Percentiles rank a stretch among this genome's conserved stretches.
Evolutionary conservation across 1,284 basidiomycete species (phyloP).

Genomic region (Melampsora americana): DNA sequence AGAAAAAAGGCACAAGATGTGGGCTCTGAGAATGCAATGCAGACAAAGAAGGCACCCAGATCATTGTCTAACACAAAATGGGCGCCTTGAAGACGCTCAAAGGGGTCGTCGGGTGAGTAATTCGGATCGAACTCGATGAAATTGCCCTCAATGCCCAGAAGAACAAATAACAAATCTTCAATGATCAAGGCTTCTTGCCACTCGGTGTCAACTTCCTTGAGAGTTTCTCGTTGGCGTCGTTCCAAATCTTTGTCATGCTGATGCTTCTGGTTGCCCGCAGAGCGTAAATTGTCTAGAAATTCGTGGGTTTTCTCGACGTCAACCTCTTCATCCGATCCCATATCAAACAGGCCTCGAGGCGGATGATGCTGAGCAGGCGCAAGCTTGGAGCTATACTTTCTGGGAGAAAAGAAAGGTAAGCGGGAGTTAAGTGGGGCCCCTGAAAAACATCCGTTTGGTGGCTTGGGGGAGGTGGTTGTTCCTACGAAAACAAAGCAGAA

Average conservation of each 20-base stretch:
- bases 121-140: conserved; percentile 77
- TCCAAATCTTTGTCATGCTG: conserved; percentile 60
- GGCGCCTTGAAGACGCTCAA: conserved; percentile 71
- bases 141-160: conserved; percentile 89
- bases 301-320: conserved; percentile 22
- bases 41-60: conserved; percentile 60
- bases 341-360: neutral
- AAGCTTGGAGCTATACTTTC: conserved; percentile 19
- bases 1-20: neutral
- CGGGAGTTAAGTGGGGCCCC: conserved; percentile 38
- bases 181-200: conserved; percentile 87
- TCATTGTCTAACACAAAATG: conserved; percentile 71
- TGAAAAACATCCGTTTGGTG: conserved; percentile 33
- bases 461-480: neutral
- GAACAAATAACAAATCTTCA: conserved; percentile 84
- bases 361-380: conserved; percentile 6
- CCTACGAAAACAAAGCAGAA: neutral
- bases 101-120: conserved; percentile 71
- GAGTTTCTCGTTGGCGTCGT: conserved; percentile 52
- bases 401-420: conserved; percentile 28
- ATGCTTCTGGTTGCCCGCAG: neutral
- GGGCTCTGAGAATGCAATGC: neutral
- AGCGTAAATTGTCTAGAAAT: conserved; percentile 31
- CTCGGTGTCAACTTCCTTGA: conserved; percentile 60
- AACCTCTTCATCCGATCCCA: conserved; percentile 12